Evolutionary conservation across 2,329 filamentous ascomycete genomes (phyloP).

Genomic region (Talaromyces pinophilus): DNA sequence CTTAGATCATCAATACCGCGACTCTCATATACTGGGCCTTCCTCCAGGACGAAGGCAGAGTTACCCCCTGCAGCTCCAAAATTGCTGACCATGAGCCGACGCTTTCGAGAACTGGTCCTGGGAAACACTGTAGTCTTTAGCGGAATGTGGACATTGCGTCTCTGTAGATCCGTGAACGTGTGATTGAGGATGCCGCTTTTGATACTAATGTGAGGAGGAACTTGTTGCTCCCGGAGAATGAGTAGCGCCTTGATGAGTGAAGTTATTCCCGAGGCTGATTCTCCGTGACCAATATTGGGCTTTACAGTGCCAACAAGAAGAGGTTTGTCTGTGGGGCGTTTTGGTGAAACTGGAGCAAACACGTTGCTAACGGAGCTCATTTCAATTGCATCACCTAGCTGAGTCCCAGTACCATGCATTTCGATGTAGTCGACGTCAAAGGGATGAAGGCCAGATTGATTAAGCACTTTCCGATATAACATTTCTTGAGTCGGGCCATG

Average conservation of each 20-base stretch:
- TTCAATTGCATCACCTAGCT: slow-evolving; percentile 79
- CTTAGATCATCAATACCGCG: slow-evolving; percentile 51
- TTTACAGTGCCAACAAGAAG: slow-evolving; percentile 59
- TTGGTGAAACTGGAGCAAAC: slow-evolving; percentile 58
- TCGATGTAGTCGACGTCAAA: slow-evolving; percentile 80
- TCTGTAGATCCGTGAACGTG: slow-evolving; percentile 45
- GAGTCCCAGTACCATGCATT: slow-evolving; percentile 87
- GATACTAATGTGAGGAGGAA: slow-evolving; percentile 39
- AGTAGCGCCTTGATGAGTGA: slow-evolving; percentile 35
- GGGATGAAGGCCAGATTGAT: slow-evolving; percentile 72
- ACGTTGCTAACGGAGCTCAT: slow-evolving; percentile 72
- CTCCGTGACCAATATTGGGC: slow-evolving; percentile 49
- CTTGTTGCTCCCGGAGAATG: slow-evolving; percentile 40
- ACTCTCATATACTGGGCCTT: slow-evolving; percentile 31
- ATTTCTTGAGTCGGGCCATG: slow-evolving; percentile 74
- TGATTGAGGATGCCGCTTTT: slow-evolving; percentile 47
- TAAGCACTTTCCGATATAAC: slow-evolving; percentile 69
- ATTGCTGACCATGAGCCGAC: slow-evolving; percentile 61
- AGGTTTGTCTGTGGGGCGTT: slow-evolving; percentile 39
- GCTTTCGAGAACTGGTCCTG: slow-evolving; percentile 27
- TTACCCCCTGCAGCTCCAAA: slow-evolving; percentile 72
- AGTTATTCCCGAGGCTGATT: slow-evolving; percentile 36
- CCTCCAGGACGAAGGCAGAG: slow-evolving; percentile 52
- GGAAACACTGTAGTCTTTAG: slow-evolving; percentile 41
- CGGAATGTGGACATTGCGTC: slow-evolving; percentile 47